A percentile compares a stretch with the other conserved stretches of the same genome.
Conservation (phyloP, 495 filamentous ascomycete genomes). For the Xylaria venustula region DNA sequence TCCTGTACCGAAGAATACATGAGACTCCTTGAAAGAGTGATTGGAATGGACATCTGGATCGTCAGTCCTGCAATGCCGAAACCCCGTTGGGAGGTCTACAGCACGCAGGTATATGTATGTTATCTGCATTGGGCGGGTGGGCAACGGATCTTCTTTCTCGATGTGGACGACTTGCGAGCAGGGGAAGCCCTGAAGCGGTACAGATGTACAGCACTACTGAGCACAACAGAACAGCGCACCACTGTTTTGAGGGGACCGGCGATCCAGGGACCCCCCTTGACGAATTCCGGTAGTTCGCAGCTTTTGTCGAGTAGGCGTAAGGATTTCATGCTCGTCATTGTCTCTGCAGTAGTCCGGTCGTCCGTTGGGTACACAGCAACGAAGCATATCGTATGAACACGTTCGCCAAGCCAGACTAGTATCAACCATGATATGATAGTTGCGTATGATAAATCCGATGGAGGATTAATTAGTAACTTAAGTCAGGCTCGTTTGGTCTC, state of each 20-base stretch:
- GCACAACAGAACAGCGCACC: background rate
- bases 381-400: background rate
- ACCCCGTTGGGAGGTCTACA: background rate
- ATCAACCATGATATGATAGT: background rate
- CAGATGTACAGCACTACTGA: background rate
- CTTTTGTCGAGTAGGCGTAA: background rate
- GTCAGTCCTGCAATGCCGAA: background rate
- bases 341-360: background rate
- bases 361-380: background rate
- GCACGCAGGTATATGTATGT: background rate
- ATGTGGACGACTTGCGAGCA: background rate
- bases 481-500: background rate
- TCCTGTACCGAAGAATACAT: too few species aligned
- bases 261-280: background rate
- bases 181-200: background rate
- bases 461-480: background rate
- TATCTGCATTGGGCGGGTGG: constrained; percentile 4
- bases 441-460: background rate
- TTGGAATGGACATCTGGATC: background rate
- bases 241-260: background rate
- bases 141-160: constrained; percentile 1
- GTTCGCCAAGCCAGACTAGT: background rate
- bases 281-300: background rate
- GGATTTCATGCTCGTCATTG: constrained; percentile 7
- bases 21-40: too few species aligned